Percentiles rank a stretch among this genome's conserved stretches.
phyloP scores from a whole-genome alignment of 169 alveolate genomes.

The Eimeria zaria region DNA sequence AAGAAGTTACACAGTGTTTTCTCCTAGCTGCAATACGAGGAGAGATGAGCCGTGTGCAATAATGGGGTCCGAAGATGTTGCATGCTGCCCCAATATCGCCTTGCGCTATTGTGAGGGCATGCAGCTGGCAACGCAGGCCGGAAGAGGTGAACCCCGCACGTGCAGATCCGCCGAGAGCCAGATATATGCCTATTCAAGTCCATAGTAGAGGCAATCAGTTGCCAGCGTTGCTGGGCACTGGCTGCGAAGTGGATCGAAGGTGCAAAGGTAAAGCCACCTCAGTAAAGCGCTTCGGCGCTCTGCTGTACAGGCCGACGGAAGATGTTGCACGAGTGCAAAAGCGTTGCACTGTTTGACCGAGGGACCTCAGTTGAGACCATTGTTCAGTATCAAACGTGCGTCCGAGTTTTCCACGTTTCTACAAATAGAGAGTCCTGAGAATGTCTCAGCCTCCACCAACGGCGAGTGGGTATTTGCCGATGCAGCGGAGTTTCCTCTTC shows the following conservation, averaged over 20 bases:
- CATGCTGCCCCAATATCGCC: not conserved
- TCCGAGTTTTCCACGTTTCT: not conserved
- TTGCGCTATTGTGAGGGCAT: not conserved
- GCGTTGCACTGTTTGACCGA: not conserved
- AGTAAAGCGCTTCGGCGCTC: not conserved
- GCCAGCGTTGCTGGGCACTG: not conserved
- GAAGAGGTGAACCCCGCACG: not conserved
- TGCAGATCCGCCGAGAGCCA: not conserved
- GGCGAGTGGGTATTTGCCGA: not conserved
- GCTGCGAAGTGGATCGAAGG: not conserved
- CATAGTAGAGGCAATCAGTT: not conserved
- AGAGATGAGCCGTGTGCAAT: too few relatives aligned
- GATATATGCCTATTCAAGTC: not conserved
- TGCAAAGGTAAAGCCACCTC: not conserved
- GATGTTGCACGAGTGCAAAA: not conserved
- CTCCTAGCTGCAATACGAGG: too few relatives aligned
- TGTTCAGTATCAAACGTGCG: not conserved
- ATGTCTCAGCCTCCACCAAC: not conserved
- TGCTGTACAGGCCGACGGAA: not conserved
- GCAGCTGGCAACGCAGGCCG: not conserved
- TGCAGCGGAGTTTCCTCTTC: not conserved
- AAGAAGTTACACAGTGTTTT: not conserved
- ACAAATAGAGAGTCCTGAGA: not conserved
- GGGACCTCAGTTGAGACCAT: not conserved
- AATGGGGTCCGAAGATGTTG: too few relatives aligned